These are phyloP conservation scores for Naganishia sp. DNA, from an alignment of 1,284 basidiomycete species.

Conservation along the genomic window DNA sequence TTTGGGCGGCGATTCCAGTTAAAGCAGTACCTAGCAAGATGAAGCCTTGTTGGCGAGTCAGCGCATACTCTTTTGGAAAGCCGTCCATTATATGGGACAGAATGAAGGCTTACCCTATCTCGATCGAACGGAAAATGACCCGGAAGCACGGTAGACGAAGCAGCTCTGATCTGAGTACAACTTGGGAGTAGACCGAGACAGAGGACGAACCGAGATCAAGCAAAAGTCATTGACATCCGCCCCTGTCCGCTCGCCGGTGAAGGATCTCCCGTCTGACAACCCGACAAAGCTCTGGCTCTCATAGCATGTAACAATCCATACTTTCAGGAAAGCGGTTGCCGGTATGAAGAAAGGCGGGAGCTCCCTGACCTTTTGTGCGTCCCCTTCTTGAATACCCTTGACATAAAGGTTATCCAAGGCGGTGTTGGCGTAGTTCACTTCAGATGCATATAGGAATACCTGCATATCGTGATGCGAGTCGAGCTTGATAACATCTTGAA, in stretches of 20 bases:
- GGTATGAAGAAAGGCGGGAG: constrained; percentile 17
- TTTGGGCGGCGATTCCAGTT: constrained; percentile 26
- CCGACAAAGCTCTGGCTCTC: constrained; percentile 23
- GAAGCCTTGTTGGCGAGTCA: constrained; percentile 5
- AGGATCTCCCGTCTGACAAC: constrained; percentile 1
- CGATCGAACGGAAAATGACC: too few species aligned
- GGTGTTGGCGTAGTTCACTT: constrained; percentile 4
- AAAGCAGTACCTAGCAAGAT: constrained; percentile 26
- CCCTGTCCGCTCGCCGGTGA: neutral
- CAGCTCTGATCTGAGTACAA: too few species aligned
- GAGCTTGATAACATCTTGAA: neutral
- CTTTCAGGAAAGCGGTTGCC: constrained; percentile 19
- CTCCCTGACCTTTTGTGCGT: neutral
- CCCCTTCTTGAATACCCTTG: constrained; percentile 12
- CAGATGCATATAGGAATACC: constrained; percentile 8
- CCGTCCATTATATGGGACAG: too few species aligned
- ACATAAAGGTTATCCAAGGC: constrained; percentile 8
- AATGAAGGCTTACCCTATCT: neutral
- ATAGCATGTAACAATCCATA: constrained; percentile 20
- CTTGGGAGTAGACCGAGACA: too few species aligned
- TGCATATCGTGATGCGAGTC: neutral
- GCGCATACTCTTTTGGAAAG: too few species aligned
- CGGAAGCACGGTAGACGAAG: too few species aligned
- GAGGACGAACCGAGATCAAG: constrained; percentile 3
- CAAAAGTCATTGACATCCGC: constrained; percentile 16